Base-by-base conservation (phyloP, 495 filamentous ascomycete species). In the Amorphotheca resinae region DNA sequence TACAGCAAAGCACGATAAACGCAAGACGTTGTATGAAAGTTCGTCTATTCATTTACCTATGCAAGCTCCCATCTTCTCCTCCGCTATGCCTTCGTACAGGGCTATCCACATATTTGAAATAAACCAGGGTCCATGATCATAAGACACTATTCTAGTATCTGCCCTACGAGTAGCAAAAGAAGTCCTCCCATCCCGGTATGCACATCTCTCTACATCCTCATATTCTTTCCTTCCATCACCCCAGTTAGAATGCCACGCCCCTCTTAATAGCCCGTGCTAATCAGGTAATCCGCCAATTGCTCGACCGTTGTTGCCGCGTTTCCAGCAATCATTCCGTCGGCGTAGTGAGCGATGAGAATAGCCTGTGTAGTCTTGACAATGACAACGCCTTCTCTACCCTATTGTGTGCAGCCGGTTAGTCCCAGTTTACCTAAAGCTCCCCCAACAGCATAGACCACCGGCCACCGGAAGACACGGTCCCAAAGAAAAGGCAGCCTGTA, bases 311-410 rank as follows among this genome's bases (percentile, higher is more conserved):
- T 71, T 37, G 74, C 73, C 37, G 82, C 69, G 56, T 74, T 71
- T 45, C 80, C 80, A 20, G 79, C 79, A 54, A 78, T 68, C 32
- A 73, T 63, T 30, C 50, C 59, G 59, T 93, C 87, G 54, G 69
- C 69, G 70, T 94, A 81, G 68, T 94, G 85, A 52, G 73, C 80
- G 60, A 98, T 64, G 56, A 98, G 76, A 58, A 95, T 73, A 54
- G 85, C 82, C 64, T 88, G 81, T 40, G 64, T 76, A 50, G 88
- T 88, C 69, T 87, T 88, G 59, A 79, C 77, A 52, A 86, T 71
- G 55, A 79, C 64, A 52, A 91, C 62, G 45, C 91, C 91, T 52
- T 77, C 76, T 65, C 80, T 84, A 52, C 82, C 86, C 87, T 96
- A 16, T 34, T 9, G 11, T 28, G 11, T 28, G n/a, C n/a, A n/a